Evolutionary conservation across 129 eudicot genomes (phyloP).

Genomic region (Helianthus annuus): DNA sequence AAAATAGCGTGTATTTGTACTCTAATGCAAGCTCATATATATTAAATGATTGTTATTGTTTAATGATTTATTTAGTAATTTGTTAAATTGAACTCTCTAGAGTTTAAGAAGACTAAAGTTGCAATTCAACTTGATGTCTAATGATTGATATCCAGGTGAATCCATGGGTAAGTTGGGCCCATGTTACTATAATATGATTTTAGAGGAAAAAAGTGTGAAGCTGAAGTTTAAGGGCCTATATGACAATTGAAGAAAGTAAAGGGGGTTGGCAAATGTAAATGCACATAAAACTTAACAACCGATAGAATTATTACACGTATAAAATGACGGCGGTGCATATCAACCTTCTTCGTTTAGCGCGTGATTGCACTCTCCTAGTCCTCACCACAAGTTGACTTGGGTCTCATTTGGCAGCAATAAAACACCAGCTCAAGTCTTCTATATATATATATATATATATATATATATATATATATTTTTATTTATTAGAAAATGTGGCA

Average conservation of each 20-base stretch:
- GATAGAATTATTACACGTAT: conserved; percentile 30
- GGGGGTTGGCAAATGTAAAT: conserved; percentile 18
- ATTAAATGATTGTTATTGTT: too few species aligned
- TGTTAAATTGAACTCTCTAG: too few species aligned
- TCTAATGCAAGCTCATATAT: too few species aligned
- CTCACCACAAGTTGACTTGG: conserved; percentile 28
- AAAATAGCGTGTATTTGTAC: too few species aligned
- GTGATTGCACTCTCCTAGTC: conserved; percentile 15
- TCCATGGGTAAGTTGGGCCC: background rate
- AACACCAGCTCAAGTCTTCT: background rate
- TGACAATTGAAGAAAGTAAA: background rate
- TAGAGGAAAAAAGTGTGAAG: too few species aligned
- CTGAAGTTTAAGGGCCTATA: background rate
- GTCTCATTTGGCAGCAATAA: conserved; percentile 15
- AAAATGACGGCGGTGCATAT: conserved; percentile 34
- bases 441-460: too few species aligned
- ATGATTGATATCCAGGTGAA: too few species aligned
- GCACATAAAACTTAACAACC: conserved; percentile 16
- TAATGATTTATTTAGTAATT: too few species aligned
- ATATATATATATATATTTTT: too few species aligned
- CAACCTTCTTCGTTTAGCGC: conserved; percentile 21
- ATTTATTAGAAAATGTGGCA: too few species aligned
- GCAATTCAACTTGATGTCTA: too few species aligned
- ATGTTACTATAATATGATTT: background rate
- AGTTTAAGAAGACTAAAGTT: too few species aligned